These are phyloP conservation scores for Penicillium atrosanguineum DNA, from an alignment of 495 filamentous ascomycete genomes.

Conservation along the genomic window DNA sequence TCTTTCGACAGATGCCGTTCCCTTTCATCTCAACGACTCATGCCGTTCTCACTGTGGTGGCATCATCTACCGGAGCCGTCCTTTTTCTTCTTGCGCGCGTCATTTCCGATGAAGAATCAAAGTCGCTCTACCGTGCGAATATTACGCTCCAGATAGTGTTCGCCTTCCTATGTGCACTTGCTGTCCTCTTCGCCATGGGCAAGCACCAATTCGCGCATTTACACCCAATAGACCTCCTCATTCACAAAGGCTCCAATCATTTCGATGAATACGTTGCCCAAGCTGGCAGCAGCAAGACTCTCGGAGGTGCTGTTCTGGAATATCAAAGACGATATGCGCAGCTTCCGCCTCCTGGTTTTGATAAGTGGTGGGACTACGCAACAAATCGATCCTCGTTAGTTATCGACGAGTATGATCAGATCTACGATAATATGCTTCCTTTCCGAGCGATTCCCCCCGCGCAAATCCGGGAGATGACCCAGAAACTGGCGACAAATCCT, in stretches of 20 bases:
- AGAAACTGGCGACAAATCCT: constrained; percentile 43
- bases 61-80: constrained; percentile 22
- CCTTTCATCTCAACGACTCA: constrained; percentile 27
- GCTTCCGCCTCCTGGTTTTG: constrained; percentile 50
- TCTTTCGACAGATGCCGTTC: constrained; percentile 33
- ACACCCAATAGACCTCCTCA: constrained; percentile 51
- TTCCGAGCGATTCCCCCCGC: constrained; percentile 69
- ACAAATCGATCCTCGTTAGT: constrained; percentile 58
- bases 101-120: constrained; percentile 30
- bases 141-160: constrained; percentile 28
- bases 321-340: constrained; percentile 47
- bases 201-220: constrained; percentile 29
- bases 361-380: constrained; percentile 73
- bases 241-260: constrained; percentile 37
- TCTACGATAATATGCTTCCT: constrained; percentile 65
- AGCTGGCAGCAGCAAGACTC: constrained; percentile 34
- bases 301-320: constrained; percentile 39
- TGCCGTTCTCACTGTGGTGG: constrained; percentile 13
- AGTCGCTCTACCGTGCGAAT: constrained; percentile 30
- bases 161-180: constrained; percentile 24
- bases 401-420: constrained; percentile 75
- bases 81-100: constrained; percentile 31
- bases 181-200: constrained; percentile 26
- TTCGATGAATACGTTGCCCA: constrained; percentile 35
- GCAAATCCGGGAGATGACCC: constrained; percentile 52